Conservation (phyloP, 768 basidiomycete species). For the Trametes sanguinea region DNA sequence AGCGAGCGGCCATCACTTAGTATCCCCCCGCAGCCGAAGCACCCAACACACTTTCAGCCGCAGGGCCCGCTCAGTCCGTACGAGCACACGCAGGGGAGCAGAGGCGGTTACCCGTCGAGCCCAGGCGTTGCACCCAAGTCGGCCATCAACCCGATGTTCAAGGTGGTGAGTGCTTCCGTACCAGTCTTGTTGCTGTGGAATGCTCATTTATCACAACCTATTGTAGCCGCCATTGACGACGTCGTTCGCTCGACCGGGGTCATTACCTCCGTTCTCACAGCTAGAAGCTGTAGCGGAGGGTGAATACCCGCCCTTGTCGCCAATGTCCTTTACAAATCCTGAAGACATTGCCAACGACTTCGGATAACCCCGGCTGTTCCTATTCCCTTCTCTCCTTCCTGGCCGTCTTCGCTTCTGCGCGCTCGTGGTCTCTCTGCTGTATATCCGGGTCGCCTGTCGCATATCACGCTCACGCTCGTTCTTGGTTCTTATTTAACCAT, state of each 20-base stretch:
- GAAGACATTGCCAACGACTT: slow-evolving; percentile 42
- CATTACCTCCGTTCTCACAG: slow-evolving; percentile 77
- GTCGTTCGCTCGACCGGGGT: slow-evolving; percentile 28
- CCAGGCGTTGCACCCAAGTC: slow-evolving; percentile 64
- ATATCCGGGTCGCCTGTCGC: slow-evolving; percentile 19
- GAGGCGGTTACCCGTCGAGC: slow-evolving; percentile 59
- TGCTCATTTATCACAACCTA: neutral
- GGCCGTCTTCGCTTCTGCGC: neutral
- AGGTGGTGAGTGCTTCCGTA: slow-evolving; percentile 66
- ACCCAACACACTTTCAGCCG: slow-evolving; percentile 40
- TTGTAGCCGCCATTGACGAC: slow-evolving; percentile 27
- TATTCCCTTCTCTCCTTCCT: slow-evolving; percentile 1
- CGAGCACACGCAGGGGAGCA: slow-evolving; percentile 50
- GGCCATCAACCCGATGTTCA: slow-evolving; percentile 84
- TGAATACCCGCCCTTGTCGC: slow-evolving; percentile 70
- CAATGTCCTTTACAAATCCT: slow-evolving; percentile 68
- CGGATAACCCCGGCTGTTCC: slow-evolving; percentile 22
- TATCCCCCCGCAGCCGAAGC: slow-evolving; percentile 29
- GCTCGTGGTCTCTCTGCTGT: slow-evolving; percentile 16
- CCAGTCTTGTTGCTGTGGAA: neutral
- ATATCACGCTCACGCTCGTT: slow-evolving; percentile 23
- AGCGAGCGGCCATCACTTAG: slow-evolving; percentile 28
- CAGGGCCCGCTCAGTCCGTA: slow-evolving; percentile 44
- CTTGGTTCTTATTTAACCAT: slow-evolving; percentile 26
- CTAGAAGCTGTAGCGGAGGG: slow-evolving; percentile 83